phyloP scores from a whole-genome alignment of 2,329 filamentous ascomycete species.

The Tolypocladium album region DNA sequence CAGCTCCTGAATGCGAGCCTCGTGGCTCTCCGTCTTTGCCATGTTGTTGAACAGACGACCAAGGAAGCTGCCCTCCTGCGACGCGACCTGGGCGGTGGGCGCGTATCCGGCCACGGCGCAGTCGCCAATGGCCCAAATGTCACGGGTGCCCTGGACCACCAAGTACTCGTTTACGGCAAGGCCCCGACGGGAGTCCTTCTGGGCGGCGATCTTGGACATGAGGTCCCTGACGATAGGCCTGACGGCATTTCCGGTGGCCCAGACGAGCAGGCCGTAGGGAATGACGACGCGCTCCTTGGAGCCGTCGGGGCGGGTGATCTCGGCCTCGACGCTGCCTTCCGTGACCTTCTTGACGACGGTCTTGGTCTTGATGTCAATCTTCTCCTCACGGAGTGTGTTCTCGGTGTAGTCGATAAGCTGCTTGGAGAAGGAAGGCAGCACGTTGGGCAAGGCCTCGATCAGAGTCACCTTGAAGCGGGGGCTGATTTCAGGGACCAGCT shows the following conservation, averaged over 20 bases:
- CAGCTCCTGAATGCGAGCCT: slow-evolving; percentile 62
- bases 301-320: slow-evolving; percentile 71
- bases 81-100: slow-evolving; percentile 91
- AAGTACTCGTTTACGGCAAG: slow-evolving; percentile 98
- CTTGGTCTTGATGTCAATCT: slow-evolving; percentile 95
- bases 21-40: slow-evolving; percentile 83
- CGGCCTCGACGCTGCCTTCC: slow-evolving; percentile 84
- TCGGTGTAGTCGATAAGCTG: slow-evolving; percentile 99
- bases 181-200: slow-evolving; percentile 89
- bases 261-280: slow-evolving; percentile 91
- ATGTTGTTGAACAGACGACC: slow-evolving; percentile 97
- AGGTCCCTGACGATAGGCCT: slow-evolving; percentile 85
- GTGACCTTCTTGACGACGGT: slow-evolving; percentile 98
- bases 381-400: slow-evolving; percentile 97
- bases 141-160: slow-evolving; percentile 91
- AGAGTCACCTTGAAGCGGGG: slow-evolving; percentile 95
- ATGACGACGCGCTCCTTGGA: slow-evolving; percentile 72
- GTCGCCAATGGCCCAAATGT: slow-evolving; percentile 97
- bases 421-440: slow-evolving; percentile 97
- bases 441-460: slow-evolving; percentile 92
- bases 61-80: slow-evolving; percentile 91
- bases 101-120: slow-evolving; percentile 97
- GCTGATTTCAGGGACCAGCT: slow-evolving; percentile 92
- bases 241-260: slow-evolving; percentile 94
- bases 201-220: slow-evolving; percentile 82